Evolutionary conservation across 495 filamentous ascomycete species (phyloP).

Genomic region (Penicillium crystallinum): DNA sequence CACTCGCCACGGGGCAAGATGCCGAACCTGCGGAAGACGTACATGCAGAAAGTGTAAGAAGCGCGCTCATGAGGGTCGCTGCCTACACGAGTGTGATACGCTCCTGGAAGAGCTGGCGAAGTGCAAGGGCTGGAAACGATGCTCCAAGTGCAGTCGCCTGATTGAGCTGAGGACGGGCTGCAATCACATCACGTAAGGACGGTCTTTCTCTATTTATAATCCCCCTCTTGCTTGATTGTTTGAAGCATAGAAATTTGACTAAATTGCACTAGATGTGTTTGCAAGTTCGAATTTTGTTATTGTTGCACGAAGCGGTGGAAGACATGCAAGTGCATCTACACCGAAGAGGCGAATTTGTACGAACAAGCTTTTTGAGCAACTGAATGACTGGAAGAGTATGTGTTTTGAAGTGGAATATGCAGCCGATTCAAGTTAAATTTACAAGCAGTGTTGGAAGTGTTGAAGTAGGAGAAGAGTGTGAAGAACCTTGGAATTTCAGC

Average conservation of each 20-base stretch:
- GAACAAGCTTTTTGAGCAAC: background rate
- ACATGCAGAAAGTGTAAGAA: slow-evolving; percentile 4
- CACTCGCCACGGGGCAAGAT: background rate
- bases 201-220: background rate
- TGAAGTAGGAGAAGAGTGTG: too few relatives aligned
- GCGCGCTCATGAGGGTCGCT: background rate
- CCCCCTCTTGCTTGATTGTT: background rate
- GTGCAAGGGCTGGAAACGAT: slow-evolving; percentile 19
- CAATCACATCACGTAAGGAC: background rate
- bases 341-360: background rate
- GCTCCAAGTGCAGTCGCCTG: slow-evolving; percentile 10
- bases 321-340: background rate
- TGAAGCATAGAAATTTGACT: background rate
- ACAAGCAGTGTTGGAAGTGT: too few relatives aligned
- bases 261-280: background rate
- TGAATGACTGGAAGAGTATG: background rate
- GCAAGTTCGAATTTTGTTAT: background rate
- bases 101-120: background rate
- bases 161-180: background rate
- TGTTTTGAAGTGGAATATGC: background rate
- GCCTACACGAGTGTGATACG: background rate
- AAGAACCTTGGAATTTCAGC: too few relatives aligned
- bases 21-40: background rate
- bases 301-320: background rate
- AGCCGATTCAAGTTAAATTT: too few relatives aligned